A percentile compares a stretch with the other conserved stretches of the same genome.
phyloP scores from a whole-genome alignment of 805 yeast species.

The Yueomyces sp. region DNA sequence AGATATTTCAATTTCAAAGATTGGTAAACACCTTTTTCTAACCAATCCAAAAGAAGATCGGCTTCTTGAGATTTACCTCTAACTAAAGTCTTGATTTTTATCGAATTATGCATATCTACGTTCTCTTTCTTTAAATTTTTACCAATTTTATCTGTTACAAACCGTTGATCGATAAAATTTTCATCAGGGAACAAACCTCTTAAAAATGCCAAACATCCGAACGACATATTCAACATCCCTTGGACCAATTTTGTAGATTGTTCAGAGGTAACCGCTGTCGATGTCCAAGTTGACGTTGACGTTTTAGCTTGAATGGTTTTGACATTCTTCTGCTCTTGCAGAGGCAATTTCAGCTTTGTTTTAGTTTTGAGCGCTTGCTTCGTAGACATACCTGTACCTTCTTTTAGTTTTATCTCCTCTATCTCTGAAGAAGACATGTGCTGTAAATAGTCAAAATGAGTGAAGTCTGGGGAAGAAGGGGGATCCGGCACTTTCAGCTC shows the following conservation, averaged over 20 bases:
- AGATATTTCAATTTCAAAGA: conserved; percentile 31
- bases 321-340: too few species aligned
- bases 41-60: conserved; percentile 39
- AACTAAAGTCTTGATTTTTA: conserved; percentile 35
- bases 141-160: conserved; percentile 27
- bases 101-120: conserved; percentile 17
- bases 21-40: conserved; percentile 36
- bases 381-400: too few species aligned
- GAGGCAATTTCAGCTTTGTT: too few species aligned
- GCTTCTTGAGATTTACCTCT: conserved; percentile 34
- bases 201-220: conserved; percentile 44
- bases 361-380: too few species aligned
- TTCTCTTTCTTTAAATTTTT: conserved; percentile 15
- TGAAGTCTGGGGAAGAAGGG: too few species aligned
- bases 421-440: too few species aligned
- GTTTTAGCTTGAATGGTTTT: too few species aligned
- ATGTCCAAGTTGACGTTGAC: conserved; percentile 3
- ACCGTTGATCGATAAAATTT: conserved; percentile 35
- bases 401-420: too few species aligned
- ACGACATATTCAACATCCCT: conserved; percentile 36
- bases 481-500: too few species aligned
- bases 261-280: conserved; percentile 20
- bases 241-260: conserved; percentile 36
- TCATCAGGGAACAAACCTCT: conserved; percentile 47
- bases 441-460: too few species aligned